These are phyloP conservation scores for Claviceps maximensis DNA, from an alignment of 2,329 filamentous ascomycete species.

Conservation along the genomic window DNA sequence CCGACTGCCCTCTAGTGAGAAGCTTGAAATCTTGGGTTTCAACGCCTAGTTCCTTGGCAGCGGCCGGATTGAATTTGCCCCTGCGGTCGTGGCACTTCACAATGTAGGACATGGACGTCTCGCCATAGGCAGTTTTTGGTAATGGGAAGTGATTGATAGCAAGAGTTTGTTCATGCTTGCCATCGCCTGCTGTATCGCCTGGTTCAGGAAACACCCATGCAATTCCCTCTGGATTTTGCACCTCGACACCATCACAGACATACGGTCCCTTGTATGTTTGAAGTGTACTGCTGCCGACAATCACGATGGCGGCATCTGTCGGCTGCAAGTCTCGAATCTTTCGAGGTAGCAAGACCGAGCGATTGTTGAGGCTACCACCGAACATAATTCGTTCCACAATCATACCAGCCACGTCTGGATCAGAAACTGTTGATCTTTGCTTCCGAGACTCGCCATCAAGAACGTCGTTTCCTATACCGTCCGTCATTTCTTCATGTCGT, in stretches of 20 bases:
- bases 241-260: slow-evolving; percentile 9
- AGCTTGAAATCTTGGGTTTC: slow-evolving; percentile 39
- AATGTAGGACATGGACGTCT: slow-evolving; percentile 72
- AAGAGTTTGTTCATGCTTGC: slow-evolving; percentile 8
- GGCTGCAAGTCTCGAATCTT: slow-evolving; percentile 17
- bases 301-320: slow-evolving; percentile 38
- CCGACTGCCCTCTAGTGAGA: slow-evolving; percentile 50
- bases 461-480: slow-evolving; percentile 1
- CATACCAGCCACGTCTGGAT: slow-evolving; percentile 17
- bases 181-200: slow-evolving; percentile 7
- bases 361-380: slow-evolving; percentile 16
- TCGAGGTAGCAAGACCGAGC: slow-evolving; percentile 12
- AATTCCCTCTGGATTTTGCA: slow-evolving; percentile 11
- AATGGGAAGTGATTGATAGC: slow-evolving; percentile 28
- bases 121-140: slow-evolving; percentile 53
- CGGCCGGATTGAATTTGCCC: slow-evolving; percentile 63
- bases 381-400: slow-evolving; percentile 25
- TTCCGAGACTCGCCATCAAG: slow-evolving; percentile 2
- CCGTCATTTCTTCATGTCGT: slow-evolving; percentile 10
- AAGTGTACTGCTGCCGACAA: slow-evolving; percentile 46
- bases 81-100: slow-evolving; percentile 62
- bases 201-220: slow-evolving; percentile 17
- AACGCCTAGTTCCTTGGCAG: slow-evolving; percentile 54
- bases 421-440: slow-evolving; percentile 11
- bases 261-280: slow-evolving; percentile 54